A percentile compares a stretch with the other conserved stretches of the same genome.
These are phyloP conservation scores for Yamadazyma sp. DNA, from an alignment of 1,139 yeast genomes.

Conservation along the genomic window DNA sequence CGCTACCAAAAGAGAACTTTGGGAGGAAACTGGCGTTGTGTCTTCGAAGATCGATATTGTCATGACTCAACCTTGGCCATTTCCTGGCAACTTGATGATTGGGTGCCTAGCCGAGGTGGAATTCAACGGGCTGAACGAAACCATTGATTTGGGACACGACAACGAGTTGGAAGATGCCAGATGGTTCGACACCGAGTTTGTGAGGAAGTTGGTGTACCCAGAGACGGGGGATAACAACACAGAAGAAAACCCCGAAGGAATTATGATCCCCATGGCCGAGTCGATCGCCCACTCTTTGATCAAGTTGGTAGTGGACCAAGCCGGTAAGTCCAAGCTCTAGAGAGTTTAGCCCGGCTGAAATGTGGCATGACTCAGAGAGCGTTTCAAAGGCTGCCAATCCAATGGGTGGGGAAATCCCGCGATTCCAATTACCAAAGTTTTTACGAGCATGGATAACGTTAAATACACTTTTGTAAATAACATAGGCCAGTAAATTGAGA, in stretches of 20 bases:
- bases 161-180: conserved; percentile 80
- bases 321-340: conserved; percentile 15
- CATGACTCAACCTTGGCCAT: conserved; percentile 94
- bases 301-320: conserved; percentile 46
- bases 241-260: conserved; percentile 39
- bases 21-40: conserved; percentile 92
- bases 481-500: not conserved
- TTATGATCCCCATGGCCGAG: conserved; percentile 41
- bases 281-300: conserved; percentile 45
- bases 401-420: not conserved
- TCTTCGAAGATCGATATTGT: conserved; percentile 60
- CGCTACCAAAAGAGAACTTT: conserved; percentile 84
- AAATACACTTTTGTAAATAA: too few relatives aligned
- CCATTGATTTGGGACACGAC: conserved; percentile 74
- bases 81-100: conserved; percentile 89
- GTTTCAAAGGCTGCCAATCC: not conserved
- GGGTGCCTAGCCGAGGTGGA: conserved; percentile 83
- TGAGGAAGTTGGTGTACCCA: conserved; percentile 46
- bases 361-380: too few relatives aligned
- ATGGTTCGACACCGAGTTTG: conserved; percentile 69
- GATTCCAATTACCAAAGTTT: not conserved
- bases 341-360: too few relatives aligned
- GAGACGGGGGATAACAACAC: conserved; percentile 21
- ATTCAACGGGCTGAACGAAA: conserved; percentile 58
- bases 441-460: too few relatives aligned